phyloP scores from a whole-genome alignment of 768 basidiomycete genomes.

The Naganishia vishniacii region DNA sequence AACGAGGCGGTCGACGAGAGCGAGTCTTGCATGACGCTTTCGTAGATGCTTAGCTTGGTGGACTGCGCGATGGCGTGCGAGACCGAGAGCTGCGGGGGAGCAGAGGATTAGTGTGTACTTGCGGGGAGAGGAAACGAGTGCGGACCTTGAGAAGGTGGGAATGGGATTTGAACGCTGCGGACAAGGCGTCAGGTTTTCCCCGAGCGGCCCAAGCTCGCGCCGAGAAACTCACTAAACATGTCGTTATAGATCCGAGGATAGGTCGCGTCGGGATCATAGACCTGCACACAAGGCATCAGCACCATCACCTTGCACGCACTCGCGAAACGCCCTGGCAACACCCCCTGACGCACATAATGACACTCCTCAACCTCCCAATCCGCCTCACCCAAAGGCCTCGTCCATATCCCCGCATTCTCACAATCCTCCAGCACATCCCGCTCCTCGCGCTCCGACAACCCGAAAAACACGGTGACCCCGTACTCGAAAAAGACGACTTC shows the following conservation, averaged over 20 bases:
- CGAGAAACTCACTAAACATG: slow-evolving; percentile 79
- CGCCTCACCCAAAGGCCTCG: slow-evolving; percentile 58
- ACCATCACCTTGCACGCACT: too few relatives aligned
- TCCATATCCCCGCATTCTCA: slow-evolving; percentile 64
- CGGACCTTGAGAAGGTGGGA: slow-evolving; percentile 66
- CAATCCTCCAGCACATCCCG: slow-evolving; percentile 77
- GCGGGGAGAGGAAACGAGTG: not conserved
- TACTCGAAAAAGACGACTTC: slow-evolving; percentile 55
- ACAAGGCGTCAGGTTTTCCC: too few relatives aligned
- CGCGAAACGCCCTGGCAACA: not conserved
- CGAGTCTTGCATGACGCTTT: slow-evolving; percentile 68
- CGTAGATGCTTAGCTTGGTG: slow-evolving; percentile 81
- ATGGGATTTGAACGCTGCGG: slow-evolving; percentile 76
- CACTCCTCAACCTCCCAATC: slow-evolving; percentile 92
- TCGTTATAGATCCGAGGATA: slow-evolving; percentile 93
- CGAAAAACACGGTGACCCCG: slow-evolving; percentile 89
- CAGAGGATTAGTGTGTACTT: not conserved
- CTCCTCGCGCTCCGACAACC: slow-evolving; percentile 73
- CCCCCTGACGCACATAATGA: slow-evolving; percentile 63
- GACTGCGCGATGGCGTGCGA: slow-evolving; percentile 92
- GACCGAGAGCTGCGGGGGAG: slow-evolving; percentile 64
- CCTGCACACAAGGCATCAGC: slow-evolving; percentile 15
- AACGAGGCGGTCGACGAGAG: slow-evolving; percentile 78
- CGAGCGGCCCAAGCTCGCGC: too few relatives aligned
- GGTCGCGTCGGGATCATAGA: slow-evolving; percentile 70